These are phyloP conservation scores for Aspergillus sp. DNA, from an alignment of 2,329 filamentous ascomycete species.

Conservation along the genomic window DNA sequence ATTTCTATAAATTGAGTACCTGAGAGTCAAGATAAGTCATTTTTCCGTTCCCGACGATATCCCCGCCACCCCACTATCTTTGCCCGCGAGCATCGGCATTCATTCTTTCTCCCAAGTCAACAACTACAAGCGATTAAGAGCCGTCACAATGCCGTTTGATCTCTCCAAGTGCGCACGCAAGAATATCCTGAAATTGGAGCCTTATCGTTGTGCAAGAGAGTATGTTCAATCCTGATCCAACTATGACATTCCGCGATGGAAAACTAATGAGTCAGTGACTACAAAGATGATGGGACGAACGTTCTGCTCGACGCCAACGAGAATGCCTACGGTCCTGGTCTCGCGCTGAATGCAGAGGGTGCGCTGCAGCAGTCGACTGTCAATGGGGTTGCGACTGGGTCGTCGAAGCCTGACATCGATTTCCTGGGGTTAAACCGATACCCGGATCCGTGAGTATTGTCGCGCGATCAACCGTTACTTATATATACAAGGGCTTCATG, in stretches of 20 bases:
- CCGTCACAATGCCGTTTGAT: constrained; percentile 51
- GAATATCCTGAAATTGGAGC: constrained; percentile 69
- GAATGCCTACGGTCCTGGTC: constrained; percentile 84
- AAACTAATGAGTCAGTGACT: constrained; percentile 60
- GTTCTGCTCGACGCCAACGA: constrained; percentile 96
- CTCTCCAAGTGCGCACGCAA: constrained; percentile 66
- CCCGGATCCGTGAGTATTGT: constrained; percentile 63
- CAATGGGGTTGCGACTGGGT: constrained; percentile 34
- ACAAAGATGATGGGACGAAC: constrained; percentile 96
- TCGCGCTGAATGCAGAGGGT: constrained; percentile 48
- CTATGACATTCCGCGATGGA: constrained; percentile 6
- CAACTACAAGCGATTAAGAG: background rate
- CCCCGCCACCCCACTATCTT: constrained; percentile 15
- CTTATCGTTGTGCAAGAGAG: constrained; percentile 78
- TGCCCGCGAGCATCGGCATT: background rate
- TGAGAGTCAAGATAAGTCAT: background rate
- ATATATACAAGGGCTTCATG: background rate
- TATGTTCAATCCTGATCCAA: constrained; percentile 39
- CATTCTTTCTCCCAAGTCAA: background rate
- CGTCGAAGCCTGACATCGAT: constrained; percentile 57
- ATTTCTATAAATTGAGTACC: background rate
- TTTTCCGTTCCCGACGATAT: constrained; percentile 12
- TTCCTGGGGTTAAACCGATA: constrained; percentile 84
- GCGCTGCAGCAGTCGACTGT: constrained; percentile 40
- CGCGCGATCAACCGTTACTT: background rate